Percentiles rank a stretch among this genome's conserved stretches.
These are phyloP conservation scores for Crithidia sp. DNA, from an alignment of 208 protist species.

Conservation along the genomic window DNA sequence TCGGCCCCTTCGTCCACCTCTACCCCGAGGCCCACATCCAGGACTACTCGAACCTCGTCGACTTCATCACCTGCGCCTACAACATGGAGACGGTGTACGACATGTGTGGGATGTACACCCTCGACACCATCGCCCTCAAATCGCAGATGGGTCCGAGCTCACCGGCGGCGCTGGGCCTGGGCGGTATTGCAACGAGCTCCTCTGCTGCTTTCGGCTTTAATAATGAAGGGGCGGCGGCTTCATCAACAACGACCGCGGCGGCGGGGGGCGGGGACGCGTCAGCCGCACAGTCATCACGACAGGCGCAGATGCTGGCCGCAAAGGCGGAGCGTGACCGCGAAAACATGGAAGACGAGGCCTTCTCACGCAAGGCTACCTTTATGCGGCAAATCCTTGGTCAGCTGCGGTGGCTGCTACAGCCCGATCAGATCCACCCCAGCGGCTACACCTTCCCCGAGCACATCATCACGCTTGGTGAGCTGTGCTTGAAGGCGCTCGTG, in stretches of 20 bases:
- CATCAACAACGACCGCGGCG: conserved; percentile 28
- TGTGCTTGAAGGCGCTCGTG: conserved; percentile 80
- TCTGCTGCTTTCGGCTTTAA: conserved; percentile 63
- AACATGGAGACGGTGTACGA: conserved; percentile 95
- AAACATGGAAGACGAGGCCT: conserved; percentile 81
- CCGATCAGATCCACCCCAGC: conserved; percentile 77
- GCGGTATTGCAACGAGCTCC: conserved; percentile 79
- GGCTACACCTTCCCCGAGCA: conserved; percentile 83
- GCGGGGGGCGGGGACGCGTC: background rate
- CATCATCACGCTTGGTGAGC: conserved; percentile 77
- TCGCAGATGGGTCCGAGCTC: conserved; percentile 77
- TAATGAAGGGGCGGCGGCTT: conserved; percentile 23
- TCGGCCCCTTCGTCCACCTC: conserved; percentile 81
- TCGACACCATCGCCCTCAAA: conserved; percentile 83
- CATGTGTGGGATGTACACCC: conserved; percentile 83
- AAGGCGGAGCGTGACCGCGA: conserved; percentile 48
- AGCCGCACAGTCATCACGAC: background rate
- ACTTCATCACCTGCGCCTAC: conserved; percentile 90
- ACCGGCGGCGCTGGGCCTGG: conserved; percentile 82
- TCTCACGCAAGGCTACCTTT: conserved; percentile 90
- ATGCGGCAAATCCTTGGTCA: conserved; percentile 88
- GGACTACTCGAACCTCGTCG: conserved; percentile 89
- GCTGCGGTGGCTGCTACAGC: conserved; percentile 83
- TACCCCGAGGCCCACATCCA: conserved; percentile 91
- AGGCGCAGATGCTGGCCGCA: conserved; percentile 22